Conservation (phyloP, 1,284 basidiomycete genomes). For the Trichosporon ovoides region DNA sequence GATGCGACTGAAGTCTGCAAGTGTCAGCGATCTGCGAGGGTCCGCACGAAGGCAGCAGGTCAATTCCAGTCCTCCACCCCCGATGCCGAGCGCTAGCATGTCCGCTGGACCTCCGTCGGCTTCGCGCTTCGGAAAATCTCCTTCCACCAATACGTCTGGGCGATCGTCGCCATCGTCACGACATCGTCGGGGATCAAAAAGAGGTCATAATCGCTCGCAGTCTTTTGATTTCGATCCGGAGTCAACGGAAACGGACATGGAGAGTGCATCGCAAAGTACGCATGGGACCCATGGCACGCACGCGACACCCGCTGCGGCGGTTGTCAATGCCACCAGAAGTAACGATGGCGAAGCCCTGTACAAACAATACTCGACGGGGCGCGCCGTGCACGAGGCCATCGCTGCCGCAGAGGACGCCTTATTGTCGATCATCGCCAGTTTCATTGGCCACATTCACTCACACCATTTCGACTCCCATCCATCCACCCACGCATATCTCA, state of each 20-base stretch:
- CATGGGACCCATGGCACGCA: neutral
- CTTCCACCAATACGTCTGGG: constrained; percentile 13
- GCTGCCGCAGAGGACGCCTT: constrained; percentile 77
- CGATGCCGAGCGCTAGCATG: constrained; percentile 13
- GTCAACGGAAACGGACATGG: neutral
- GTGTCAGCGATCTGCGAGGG: constrained; percentile 56
- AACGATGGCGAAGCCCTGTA: constrained; percentile 8
- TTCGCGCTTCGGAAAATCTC: constrained; percentile 8
- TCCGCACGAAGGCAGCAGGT: constrained; percentile 37
- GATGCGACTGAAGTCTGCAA: constrained; percentile 49
- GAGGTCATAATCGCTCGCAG: constrained; percentile 5
- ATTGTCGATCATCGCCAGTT: constrained; percentile 87
- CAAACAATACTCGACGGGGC: constrained; percentile 14
- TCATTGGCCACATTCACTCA: constrained; percentile 93
- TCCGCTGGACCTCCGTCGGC: constrained; percentile 20
- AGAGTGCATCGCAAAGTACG: constrained; percentile 10
- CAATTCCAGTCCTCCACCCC: constrained; percentile 34
- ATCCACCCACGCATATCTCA: constrained; percentile 84
- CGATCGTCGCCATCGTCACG: constrained; percentile 26
- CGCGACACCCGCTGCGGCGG: neutral
- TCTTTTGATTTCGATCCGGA: constrained; percentile 11
- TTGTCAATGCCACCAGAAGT: neutral
- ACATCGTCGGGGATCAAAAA: neutral
- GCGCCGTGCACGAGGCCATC: constrained; percentile 48
- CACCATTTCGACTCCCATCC: constrained; percentile 83